phyloP scores from a whole-genome alignment of 2,329 filamentous ascomycete genomes.

The Teratosphaeria epicoccoides region DNA sequence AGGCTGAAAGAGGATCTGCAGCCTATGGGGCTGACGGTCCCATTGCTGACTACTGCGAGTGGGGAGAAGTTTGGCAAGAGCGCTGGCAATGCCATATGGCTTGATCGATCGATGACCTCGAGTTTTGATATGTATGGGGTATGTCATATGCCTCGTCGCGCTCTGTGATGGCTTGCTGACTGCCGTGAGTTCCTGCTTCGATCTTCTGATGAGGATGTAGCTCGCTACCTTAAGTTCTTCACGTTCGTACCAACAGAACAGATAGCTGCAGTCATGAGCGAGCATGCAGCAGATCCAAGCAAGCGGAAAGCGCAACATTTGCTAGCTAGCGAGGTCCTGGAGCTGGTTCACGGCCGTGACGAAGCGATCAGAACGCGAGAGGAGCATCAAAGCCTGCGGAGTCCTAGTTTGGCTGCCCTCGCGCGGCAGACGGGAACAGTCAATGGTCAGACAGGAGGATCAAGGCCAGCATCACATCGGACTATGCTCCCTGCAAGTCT shows the following conservation, averaged over 20 bases:
- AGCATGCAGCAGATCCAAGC: conserved; percentile 57
- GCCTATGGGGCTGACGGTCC: conserved; percentile 81
- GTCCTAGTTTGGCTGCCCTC: conserved; percentile 15
- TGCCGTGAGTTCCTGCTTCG: conserved; percentile 65
- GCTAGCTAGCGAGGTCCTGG: conserved; percentile 71
- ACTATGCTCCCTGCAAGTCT: conserved; percentile 18
- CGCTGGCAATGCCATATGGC: conserved; percentile 87
- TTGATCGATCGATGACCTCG: conserved; percentile 70
- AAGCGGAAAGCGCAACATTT: conserved; percentile 71
- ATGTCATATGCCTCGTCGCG: conserved; percentile 10
- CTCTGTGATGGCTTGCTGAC: conserved; percentile 1
- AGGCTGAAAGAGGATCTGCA: conserved; percentile 32
- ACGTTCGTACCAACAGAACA: conserved; percentile 68
- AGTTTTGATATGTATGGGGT: conserved; percentile 75
- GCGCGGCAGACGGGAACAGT: not conserved
- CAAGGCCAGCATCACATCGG: conserved; percentile 7
- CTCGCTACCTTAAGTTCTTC: conserved; percentile 73
- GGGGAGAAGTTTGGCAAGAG: conserved; percentile 93
- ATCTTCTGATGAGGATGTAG: conserved; percentile 69
- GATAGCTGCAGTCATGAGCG: conserved; percentile 57
- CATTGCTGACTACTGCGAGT: conserved; percentile 72
- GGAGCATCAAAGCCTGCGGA: conserved; percentile 41
- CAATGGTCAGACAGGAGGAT: not conserved
- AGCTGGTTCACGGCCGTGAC: conserved; percentile 61
- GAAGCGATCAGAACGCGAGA: conserved; percentile 53